phyloP scores from a whole-genome alignment of 2,329 filamentous ascomycete species.

The Orbilia ellipsospora region DNA sequence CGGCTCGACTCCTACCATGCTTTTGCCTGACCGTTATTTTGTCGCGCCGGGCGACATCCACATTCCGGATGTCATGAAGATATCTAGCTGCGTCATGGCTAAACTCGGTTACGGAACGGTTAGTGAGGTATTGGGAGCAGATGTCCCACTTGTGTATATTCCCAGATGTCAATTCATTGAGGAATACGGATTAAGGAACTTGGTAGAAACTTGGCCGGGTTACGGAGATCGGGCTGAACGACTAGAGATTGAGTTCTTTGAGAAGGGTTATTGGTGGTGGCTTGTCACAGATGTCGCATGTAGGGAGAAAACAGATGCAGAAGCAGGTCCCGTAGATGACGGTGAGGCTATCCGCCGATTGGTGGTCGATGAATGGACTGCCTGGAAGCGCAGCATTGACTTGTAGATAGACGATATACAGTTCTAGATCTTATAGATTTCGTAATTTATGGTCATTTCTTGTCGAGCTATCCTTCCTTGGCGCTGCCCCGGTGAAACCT shows the following conservation, averaged over 20 bases:
- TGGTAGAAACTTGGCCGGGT: slow-evolving; percentile 38
- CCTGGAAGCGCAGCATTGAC: slow-evolving; percentile 15
- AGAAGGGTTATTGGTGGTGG: slow-evolving; percentile 53
- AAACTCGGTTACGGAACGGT: slow-evolving; percentile 50
- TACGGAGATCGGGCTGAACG: slow-evolving; percentile 41
- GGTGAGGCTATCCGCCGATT: slow-evolving; percentile 33
- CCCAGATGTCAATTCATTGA: slow-evolving; percentile 45
- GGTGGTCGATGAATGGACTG: slow-evolving; percentile 18
- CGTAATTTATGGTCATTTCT: too few relatives aligned
- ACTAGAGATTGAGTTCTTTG: slow-evolving; percentile 37
- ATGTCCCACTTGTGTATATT: slow-evolving; percentile 42
- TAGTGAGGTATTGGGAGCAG: slow-evolving; percentile 43
- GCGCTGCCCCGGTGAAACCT: too few relatives aligned
- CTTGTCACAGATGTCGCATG: slow-evolving; percentile 30
- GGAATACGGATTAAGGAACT: slow-evolving; percentile 38
- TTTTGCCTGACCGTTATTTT: slow-evolving; percentile 44
- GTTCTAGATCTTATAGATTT: slow-evolving; percentile 1
- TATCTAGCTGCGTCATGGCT: slow-evolving; percentile 50
- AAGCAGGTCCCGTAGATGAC: slow-evolving; percentile 17
- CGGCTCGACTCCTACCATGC: slow-evolving; percentile 44
- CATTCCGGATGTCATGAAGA: slow-evolving; percentile 50
- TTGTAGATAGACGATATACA: slow-evolving; percentile 16
- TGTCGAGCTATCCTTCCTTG: too few relatives aligned
- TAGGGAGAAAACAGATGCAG: slow-evolving; percentile 18
- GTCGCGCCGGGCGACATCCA: slow-evolving; percentile 39